Evolutionary conservation across 768 basidiomycete genomes (phyloP), one percentile per base, ranked within the genome.

Genomic region (Termitomyces sp.): DNA sequence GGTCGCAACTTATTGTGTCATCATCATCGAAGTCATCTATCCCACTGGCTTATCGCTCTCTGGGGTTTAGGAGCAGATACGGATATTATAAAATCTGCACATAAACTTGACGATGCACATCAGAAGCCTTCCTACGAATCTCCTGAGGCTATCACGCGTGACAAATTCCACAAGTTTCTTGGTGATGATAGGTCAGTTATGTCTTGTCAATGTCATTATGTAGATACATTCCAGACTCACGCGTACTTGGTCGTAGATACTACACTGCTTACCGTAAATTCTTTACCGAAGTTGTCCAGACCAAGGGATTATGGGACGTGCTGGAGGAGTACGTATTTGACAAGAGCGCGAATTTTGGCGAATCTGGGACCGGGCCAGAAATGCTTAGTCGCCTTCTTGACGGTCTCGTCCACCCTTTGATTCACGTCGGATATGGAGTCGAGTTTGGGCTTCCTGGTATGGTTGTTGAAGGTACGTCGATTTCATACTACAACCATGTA

Each of bases 271-370:
- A 88, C 63, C 66, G 83, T 19, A 64, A 72, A 4, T 88, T 81
- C 68, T 88, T 87, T 66, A 71, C 72, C 0, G 62, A 72, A 0
- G 66, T 70, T 11, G 63, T 79, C 40, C 66, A 75, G 40, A 64
- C 72, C 12, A 77, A 82, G 37, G 79, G 78, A 14, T 69, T 75
- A n/a, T 63, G 70, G 9, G 64, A 63, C 1, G 69, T 77, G 0
- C 62, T 89, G n/a, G 85, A 89, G 57, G 77, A 82, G 39, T 88
- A 80, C 55, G 58, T 90, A 9, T 85, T 89, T 61, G 81, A 83
- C 16, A 54, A 61, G 5, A 68, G 75, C 44, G 78, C 72, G 50
- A 88, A 87, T 55, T 70, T 76, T 43, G 73, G 68, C 11, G 59
- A 64, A 56, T 35, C 57, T 47, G 68, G 63, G 11, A 68, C 69